Conservation (phyloP, 176 grass and related monocot genomes). For the Ensete glaucum region DNA sequence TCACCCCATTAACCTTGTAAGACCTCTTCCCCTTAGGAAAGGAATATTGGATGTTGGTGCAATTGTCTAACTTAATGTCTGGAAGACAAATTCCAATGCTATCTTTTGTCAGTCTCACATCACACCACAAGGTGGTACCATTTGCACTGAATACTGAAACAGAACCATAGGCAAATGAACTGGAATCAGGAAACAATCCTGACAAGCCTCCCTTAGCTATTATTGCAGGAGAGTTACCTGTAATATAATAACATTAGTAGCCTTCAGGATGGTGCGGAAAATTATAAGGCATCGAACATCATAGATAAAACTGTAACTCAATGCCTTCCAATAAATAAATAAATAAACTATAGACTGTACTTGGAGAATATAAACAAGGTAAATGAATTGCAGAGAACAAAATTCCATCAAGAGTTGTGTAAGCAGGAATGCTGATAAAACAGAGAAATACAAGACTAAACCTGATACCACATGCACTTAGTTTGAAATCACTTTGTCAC, state of each 20-base stretch:
- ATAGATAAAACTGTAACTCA: background rate
- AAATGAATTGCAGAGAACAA: background rate
- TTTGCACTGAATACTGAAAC: background rate
- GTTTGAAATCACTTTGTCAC: background rate
- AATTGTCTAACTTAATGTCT: conserved; percentile 49
- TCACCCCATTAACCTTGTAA: conserved; percentile 35
- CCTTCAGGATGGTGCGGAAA: background rate
- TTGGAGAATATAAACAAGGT: background rate
- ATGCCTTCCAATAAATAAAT: too few relatives aligned
- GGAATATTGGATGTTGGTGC: conserved; percentile 14
- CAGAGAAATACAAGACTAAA: too few relatives aligned
- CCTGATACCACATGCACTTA: background rate
- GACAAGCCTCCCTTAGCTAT: conserved; percentile 79
- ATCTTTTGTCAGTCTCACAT: conserved; percentile 64
- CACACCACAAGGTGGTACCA: conserved; percentile 44
- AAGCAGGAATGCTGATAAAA: too few relatives aligned
- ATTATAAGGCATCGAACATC: background rate
- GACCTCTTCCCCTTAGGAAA: conserved; percentile 14
- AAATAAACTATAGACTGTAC: background rate
- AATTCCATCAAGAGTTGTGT: too few relatives aligned
- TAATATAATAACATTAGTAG: background rate
- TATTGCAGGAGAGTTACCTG: conserved; percentile 50
- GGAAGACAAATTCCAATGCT: conserved; percentile 57
- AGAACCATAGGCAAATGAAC: conserved; percentile 13
- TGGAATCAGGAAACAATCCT: conserved; percentile 79